Base-by-base conservation (phyloP, 345 rosid genomes). In the Citrus glauca region DNA sequence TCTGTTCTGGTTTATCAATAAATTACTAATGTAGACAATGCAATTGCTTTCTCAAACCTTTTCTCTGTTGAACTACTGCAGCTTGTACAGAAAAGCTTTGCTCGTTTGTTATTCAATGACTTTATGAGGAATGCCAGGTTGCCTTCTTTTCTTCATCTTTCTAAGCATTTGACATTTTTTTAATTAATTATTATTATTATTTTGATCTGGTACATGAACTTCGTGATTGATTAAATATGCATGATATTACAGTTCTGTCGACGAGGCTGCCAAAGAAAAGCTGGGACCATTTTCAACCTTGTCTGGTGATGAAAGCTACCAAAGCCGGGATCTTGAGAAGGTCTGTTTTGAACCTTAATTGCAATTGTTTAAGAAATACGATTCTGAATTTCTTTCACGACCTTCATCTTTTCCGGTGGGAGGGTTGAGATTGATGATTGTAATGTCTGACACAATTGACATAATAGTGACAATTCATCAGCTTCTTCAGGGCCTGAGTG, bases 1-100 rank as follows among this genome's bases (percentile, higher is more conserved):
- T 22, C 71, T 20, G 28, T 48, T 76, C 60, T 30, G 8, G 32
- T 30, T 66, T 55, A 56, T 56, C 68, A 7, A 6, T 48, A 38
- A 64, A 45, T 50, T 55, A 45, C n/a, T 61, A 10, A 9, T 56
- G 16, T 72, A 74, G 24, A 61, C 50, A 56, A 40, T 63, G 45
- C 55, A 65, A 40, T 67, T 37, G 9, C 59, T 45, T 6, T 13
- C 80, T 68, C 0, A 16, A 53, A 53, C 64, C 60, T 53, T 53
- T 40, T 77, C 73, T 75, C 69, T 24, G 79, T 81, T 71, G 61
- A 55, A 79, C 76, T 78, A 3, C 65, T 83, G 88, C 94, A 97
- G 99, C 99, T 97, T 86, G 99, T 97, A 65, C 99, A 97, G 85
- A 97, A 97, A 87, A 94, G 99, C 82, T 97, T 97, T 87, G 92